Conservation (phyloP, 257 asterid genomes). For the Thymus quinquecostatus region DNA sequence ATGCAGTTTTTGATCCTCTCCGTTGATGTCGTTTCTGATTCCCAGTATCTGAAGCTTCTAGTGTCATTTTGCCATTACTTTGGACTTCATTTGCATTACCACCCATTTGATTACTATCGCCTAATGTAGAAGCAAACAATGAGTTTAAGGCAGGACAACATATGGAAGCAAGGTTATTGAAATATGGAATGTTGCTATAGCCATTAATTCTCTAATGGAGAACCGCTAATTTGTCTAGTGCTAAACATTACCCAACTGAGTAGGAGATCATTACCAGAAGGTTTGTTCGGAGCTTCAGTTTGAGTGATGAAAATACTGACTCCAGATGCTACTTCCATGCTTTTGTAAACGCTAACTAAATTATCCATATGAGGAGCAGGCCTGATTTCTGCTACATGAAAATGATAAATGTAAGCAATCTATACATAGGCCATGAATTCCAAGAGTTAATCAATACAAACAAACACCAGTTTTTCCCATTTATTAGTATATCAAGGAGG, state of each 20-base stretch:
- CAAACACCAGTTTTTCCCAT: too few relatives aligned
- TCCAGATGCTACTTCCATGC: conserved; percentile 88
- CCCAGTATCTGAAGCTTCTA: conserved; percentile 31
- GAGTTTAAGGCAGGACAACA: conserved; percentile 15
- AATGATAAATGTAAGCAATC: conserved; percentile 9
- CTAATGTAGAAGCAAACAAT: conserved; percentile 31
- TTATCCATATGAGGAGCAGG: conserved; percentile 98
- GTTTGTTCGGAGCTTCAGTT: conserved; percentile 44
- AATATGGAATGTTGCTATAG: background rate
- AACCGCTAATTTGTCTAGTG: background rate
- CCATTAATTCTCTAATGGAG: background rate
- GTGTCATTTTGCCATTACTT: conserved; percentile 28
- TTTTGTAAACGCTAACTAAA: conserved; percentile 83
- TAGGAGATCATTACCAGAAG: conserved; percentile 52
- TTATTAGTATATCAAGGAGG: background rate
- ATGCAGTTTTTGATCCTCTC: conserved; percentile 45
- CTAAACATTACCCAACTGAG: background rate
- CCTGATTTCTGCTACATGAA: conserved; percentile 62
- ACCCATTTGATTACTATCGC: conserved; percentile 41
- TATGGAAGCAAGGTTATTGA: conserved; percentile 2
- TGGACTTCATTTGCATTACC: conserved; percentile 31
- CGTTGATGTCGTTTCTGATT: conserved; percentile 38
- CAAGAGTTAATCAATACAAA: background rate
- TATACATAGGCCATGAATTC: background rate
- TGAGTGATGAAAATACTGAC: conserved; percentile 64